A percentile compares a stretch with the other conserved stretches of the same genome.
phyloP scores from a whole-genome alignment of 2,329 filamentous ascomycete genomes.

The Clonostachys byssicola region DNA sequence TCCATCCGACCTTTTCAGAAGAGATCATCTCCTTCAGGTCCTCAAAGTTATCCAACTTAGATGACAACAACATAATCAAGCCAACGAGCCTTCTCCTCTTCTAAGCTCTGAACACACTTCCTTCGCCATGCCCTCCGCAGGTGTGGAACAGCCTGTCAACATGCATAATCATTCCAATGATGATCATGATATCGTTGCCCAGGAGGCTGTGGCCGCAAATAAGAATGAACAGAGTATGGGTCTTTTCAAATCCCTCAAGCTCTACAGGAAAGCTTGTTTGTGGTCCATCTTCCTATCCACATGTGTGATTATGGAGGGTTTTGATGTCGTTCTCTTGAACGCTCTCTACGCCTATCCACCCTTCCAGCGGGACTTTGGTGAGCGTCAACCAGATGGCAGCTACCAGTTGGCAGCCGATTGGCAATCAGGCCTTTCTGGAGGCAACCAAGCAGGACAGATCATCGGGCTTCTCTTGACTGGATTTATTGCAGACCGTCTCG shows the following conservation, averaged over 20 bases:
- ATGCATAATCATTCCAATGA: no score
- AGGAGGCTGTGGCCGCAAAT: constrained; percentile 16
- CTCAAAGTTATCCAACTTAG: no score
- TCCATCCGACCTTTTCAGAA: no score
- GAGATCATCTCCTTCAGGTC: no score
- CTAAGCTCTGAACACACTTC: no score
- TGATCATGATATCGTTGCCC: background rate
- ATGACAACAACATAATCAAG: no score
- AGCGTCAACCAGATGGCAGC: constrained; percentile 19
- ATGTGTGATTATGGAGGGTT: constrained; percentile 32
- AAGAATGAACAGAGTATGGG: constrained; percentile 25
- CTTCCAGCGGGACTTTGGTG: constrained; percentile 33
- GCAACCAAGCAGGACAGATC: constrained; percentile 41
- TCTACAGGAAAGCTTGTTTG: constrained; percentile 29
- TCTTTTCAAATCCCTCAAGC: constrained; percentile 25
- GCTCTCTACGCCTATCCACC: constrained; percentile 34
- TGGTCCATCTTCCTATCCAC: constrained; percentile 31
- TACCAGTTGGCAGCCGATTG: constrained; percentile 45
- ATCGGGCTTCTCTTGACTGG: constrained; percentile 45
- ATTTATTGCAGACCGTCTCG: constrained; percentile 37
- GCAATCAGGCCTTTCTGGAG: constrained; percentile 47
- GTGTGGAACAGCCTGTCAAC: no score
- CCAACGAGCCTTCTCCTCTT: no score
- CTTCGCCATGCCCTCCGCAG: no score
- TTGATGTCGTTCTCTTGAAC: constrained; percentile 31